Conservation (phyloP, 306 rosid species). For the Cucurbita ficifolia region DNA sequence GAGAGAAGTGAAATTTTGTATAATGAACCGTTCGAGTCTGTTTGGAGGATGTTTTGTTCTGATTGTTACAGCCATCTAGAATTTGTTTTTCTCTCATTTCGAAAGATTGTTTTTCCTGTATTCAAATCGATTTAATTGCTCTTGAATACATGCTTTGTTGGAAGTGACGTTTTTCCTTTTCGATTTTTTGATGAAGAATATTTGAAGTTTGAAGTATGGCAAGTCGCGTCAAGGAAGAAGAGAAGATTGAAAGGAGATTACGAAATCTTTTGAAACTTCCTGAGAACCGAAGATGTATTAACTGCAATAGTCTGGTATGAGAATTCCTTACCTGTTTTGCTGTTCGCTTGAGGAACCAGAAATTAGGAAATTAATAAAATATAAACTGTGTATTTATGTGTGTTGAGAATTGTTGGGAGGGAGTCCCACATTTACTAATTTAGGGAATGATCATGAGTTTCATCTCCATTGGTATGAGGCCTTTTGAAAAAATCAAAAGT, state of each 20-base stretch:
- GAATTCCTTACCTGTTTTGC: background rate
- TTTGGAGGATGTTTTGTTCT: background rate
- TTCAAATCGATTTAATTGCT: background rate
- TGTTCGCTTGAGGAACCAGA: background rate
- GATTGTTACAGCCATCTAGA: background rate
- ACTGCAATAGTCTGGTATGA: slow-evolving; percentile 74
- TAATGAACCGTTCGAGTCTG: background rate
- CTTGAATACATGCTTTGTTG: background rate
- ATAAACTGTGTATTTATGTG: background rate
- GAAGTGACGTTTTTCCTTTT: slow-evolving; percentile 2
- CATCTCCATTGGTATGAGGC: too few relatives aligned
- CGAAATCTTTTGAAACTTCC: slow-evolving; percentile 64
- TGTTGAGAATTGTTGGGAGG: too few relatives aligned
- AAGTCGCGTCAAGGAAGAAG: slow-evolving; percentile 51
- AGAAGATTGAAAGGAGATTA: slow-evolving; percentile 40
- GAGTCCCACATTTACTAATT: too few relatives aligned
- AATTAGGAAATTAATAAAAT: background rate
- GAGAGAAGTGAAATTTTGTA: background rate
- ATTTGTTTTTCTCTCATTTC: background rate
- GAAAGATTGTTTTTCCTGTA: background rate
- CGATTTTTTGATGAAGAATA: background rate
- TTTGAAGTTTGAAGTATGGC: slow-evolving; percentile 30
- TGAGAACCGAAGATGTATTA: slow-evolving; percentile 69
- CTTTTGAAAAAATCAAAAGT: too few relatives aligned
- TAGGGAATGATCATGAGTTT: too few relatives aligned